phyloP scores from a whole-genome alignment of 2,329 filamentous ascomycete genomes.

The Neobulgaria alba region DNA sequence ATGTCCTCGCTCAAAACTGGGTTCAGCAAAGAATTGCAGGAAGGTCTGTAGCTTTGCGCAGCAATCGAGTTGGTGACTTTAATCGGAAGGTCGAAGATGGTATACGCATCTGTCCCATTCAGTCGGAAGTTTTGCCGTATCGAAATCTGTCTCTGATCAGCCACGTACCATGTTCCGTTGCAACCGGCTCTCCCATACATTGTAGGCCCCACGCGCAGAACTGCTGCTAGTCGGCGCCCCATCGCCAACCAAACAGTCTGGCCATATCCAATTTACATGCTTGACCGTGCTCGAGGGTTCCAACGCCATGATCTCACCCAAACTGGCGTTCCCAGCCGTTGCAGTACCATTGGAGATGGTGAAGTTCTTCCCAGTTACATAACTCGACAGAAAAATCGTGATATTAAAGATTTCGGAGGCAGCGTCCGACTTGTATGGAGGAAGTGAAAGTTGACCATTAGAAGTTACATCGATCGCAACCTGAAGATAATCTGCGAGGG shows the following conservation, averaged over 20 bases:
- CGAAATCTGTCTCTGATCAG: constrained; percentile 42
- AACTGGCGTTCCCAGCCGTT: constrained; percentile 40
- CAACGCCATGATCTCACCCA: constrained; percentile 54
- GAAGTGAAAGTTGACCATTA: constrained; percentile 53
- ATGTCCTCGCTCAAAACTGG: constrained; percentile 39
- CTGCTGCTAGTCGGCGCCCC: constrained; percentile 30
- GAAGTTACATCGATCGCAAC: constrained; percentile 59
- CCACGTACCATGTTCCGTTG: background rate
- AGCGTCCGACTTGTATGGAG: constrained; percentile 44
- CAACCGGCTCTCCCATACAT: constrained; percentile 29
- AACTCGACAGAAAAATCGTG: constrained; percentile 59
- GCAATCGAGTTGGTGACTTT: constrained; percentile 57
- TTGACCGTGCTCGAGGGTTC: constrained; percentile 63
- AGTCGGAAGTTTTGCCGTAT: constrained; percentile 63
- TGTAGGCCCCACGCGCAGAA: constrained; percentile 54
- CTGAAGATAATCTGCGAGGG: constrained; percentile 42
- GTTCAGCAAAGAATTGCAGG: constrained; percentile 45
- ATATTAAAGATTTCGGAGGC: constrained; percentile 53
- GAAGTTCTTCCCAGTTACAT: constrained; percentile 54
- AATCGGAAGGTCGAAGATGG: constrained; percentile 63
- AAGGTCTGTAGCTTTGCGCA: constrained; percentile 32
- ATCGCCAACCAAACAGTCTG: constrained; percentile 56
- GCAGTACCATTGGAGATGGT: constrained; percentile 58
- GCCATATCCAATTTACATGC: constrained; percentile 66
- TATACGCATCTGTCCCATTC: constrained; percentile 56